phyloP scores from a whole-genome alignment of 1,139 yeast species.

The Suhomyces chickasaworum region DNA sequence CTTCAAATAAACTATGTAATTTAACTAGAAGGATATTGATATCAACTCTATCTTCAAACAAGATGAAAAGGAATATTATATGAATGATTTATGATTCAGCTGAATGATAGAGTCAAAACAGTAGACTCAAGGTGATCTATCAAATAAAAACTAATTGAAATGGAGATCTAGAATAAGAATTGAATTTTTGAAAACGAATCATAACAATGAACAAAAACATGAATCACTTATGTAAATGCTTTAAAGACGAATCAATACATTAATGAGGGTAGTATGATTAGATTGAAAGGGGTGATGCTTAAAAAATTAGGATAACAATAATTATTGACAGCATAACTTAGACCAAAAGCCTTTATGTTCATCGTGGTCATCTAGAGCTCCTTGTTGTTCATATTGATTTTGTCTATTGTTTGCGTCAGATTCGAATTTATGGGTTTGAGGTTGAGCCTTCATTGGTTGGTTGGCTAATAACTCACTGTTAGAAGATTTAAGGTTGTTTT shows the following conservation, averaged over 20 bases:
- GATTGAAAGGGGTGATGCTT: conserved; percentile 2
- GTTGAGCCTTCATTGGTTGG: conserved; percentile 20
- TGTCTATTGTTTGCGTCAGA: conserved; percentile 25
- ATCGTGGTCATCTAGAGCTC: conserved; percentile 35
- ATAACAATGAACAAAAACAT: conserved; percentile 9
- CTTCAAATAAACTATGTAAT: conserved; percentile 6
- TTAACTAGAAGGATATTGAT: conserved; percentile 10
- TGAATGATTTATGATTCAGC: conserved; percentile 4
- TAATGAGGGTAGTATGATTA: conserved; percentile 6
- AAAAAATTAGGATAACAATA: neutral
- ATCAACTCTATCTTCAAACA: conserved; percentile 13
- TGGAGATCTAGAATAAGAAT: conserved; percentile 11
- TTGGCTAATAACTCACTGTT: conserved; percentile 17
- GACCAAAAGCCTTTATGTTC: conserved; percentile 49
- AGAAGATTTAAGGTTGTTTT: conserved; percentile 18
- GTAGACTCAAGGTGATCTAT: conserved; percentile 2
- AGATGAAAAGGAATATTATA: conserved; percentile 5
- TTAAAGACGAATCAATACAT: conserved; percentile 7
- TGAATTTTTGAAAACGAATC: conserved; percentile 10
- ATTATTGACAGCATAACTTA: conserved; percentile 47
- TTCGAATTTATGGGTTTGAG: conserved; percentile 22
- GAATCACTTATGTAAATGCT: conserved; percentile 7
- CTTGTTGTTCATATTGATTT: conserved; percentile 44
- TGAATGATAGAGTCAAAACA: conserved; percentile 4
- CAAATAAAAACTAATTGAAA: conserved; percentile 7